Percentiles rank a stretch among this genome's conserved stretches.
Conservation (phyloP, 495 filamentous ascomycete species). For the Neurospora cerealis region DNA sequence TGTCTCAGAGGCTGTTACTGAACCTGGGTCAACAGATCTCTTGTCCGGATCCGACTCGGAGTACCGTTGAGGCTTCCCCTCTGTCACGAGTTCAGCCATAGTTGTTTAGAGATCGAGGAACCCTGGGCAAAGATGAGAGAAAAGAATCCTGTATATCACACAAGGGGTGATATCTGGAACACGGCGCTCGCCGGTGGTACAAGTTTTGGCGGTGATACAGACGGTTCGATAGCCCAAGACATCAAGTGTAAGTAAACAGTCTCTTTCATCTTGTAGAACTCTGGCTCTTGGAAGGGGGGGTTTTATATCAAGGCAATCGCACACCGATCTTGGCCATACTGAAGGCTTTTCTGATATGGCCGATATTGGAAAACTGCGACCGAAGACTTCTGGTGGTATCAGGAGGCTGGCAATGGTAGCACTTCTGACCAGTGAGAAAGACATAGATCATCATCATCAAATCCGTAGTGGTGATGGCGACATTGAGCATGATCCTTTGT, state of each 20-base stretch:
- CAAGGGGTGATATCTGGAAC: neutral
- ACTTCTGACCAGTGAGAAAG: neutral
- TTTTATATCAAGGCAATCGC: neutral
- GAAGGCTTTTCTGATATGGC: neutral
- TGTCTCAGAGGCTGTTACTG: slow-evolving; percentile 11
- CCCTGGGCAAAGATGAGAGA: neutral
- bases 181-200: neutral
- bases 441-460: neutral
- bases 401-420: neutral
- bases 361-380: neutral
- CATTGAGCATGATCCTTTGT: neutral
- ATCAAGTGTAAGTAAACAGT: neutral
- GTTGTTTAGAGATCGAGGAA: neutral
- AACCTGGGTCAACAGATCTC: slow-evolving; percentile 2
- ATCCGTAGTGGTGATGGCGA: neutral
- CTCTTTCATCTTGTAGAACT: neutral
- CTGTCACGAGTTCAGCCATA: neutral
- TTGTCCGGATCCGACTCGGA: neutral
- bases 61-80: neutral
- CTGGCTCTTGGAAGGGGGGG: neutral
- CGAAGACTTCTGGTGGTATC: neutral
- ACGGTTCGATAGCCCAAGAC: neutral
- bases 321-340: neutral
- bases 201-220: neutral
- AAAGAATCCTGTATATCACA: neutral